Percentiles rank a stretch among this genome's conserved stretches.
Evolutionary conservation across 2,329 filamentous ascomycete species (phyloP).

Genomic region (Colletotrichum lini): DNA sequence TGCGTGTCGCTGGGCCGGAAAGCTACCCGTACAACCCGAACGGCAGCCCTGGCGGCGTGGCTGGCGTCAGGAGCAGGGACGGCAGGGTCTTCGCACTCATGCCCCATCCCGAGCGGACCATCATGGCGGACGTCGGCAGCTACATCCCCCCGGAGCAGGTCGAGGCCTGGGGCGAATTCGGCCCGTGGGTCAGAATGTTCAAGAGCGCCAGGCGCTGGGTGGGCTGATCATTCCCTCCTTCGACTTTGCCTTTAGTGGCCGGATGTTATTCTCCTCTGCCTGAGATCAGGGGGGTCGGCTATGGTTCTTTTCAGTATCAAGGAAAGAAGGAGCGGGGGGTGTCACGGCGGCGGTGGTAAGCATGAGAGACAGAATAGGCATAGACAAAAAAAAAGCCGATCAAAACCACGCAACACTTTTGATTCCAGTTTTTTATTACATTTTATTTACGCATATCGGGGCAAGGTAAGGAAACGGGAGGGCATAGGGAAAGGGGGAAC

Average conservation of each 20-base stretch:
- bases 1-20: constrained; percentile 77
- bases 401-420: not conserved
- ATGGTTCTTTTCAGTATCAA: not conserved
- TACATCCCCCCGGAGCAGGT: constrained; percentile 74
- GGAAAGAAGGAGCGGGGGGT: not conserved
- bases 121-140: constrained; percentile 83
- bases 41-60: constrained; percentile 85
- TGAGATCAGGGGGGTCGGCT: not conserved
- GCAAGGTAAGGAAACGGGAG: constrained; percentile 1
- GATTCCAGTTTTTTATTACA: too few species aligned
- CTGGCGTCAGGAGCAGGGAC: constrained; percentile 82
- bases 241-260: not conserved
- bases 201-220: constrained; percentile 91
- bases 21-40: constrained; percentile 92
- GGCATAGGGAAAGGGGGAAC: not conserved
- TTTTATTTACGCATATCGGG: constrained; percentile 3
- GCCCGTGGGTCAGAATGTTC: constrained; percentile 90
- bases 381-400: constrained; percentile 3
- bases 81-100: constrained; percentile 90
- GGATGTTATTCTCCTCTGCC: constrained; percentile 2
- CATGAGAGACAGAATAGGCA: constrained; percentile 5
- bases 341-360: not conserved
- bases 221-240: constrained; percentile 61
- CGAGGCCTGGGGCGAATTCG: constrained; percentile 83
- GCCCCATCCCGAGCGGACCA: constrained; percentile 94